Percentiles rank a stretch among this genome's conserved stretches.
These are phyloP conservation scores for Vaccinium corymbosum DNA, from an alignment of 148 eudicot species.

Conservation along the genomic window DNA sequence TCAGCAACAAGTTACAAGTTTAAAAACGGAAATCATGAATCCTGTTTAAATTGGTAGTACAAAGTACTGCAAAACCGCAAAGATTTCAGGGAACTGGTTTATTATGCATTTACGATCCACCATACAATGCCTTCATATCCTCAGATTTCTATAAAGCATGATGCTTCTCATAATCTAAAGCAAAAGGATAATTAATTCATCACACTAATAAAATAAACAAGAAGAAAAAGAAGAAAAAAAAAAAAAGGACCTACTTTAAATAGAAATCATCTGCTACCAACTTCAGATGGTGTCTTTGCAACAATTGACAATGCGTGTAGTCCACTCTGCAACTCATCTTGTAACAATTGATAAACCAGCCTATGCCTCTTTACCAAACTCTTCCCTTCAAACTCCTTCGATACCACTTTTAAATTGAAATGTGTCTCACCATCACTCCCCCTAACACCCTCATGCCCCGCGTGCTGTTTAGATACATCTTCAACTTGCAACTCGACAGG, in stretches of 20 bases:
- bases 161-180: not conserved
- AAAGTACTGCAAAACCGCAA: not conserved
- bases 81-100: not conserved
- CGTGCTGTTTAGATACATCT: conserved; percentile 87
- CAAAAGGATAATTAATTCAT: not conserved
- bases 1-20: not conserved
- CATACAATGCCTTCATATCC: not conserved
- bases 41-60: not conserved
- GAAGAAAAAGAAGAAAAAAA: not conserved
- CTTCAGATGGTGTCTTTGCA: conserved; percentile 74
- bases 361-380: conserved; percentile 92
- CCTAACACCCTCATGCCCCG: conserved; percentile 72
- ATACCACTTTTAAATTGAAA: conserved; percentile 70
- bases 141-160: not conserved
- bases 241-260: conserved; percentile 16
- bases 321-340: conserved; percentile 83
- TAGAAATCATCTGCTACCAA: conserved; percentile 1
- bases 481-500: conserved; percentile 62
- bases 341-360: conserved; percentile 63
- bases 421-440: conserved; percentile 83
- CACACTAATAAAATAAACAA: not conserved
- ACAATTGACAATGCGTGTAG: conserved; percentile 80
- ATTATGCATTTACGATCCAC: not conserved
- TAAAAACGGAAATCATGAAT: not conserved
- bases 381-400: conserved; percentile 74